Evolutionary conservation across 805 yeast genomes (phyloP).

Genomic region (Saturnispora ahearnii): DNA sequence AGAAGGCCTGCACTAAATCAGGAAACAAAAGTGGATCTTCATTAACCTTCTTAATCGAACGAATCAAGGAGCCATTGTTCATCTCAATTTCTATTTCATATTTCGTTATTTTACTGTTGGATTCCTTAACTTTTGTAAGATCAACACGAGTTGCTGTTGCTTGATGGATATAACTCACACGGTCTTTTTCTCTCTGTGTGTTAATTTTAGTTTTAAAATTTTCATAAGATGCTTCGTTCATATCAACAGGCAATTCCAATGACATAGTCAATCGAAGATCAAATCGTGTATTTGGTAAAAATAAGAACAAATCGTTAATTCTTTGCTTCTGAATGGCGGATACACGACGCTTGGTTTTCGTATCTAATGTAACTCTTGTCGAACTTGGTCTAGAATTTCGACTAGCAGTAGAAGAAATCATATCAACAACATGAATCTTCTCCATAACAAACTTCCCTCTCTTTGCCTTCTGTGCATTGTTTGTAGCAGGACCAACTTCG

Average conservation of each 20-base stretch:
- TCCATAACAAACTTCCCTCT: constrained; percentile 42
- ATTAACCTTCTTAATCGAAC: constrained; percentile 23
- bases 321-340: constrained; percentile 67
- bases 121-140: constrained; percentile 48
- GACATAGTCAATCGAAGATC: constrained; percentile 72
- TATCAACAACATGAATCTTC: constrained; percentile 56
- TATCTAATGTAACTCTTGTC: constrained; percentile 59
- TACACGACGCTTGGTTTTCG: constrained; percentile 54
- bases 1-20: constrained; percentile 37
- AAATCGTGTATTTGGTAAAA: constrained; percentile 66
- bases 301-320: constrained; percentile 61
- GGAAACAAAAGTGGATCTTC: constrained; percentile 35
- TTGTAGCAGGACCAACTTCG: constrained; percentile 9
- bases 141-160: constrained; percentile 68
- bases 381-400: constrained; percentile 57
- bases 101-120: constrained; percentile 18
- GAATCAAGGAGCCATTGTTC: constrained; percentile 25
- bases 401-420: constrained; percentile 50
- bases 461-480: constrained; percentile 10
- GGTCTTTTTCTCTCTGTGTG: constrained; percentile 57
- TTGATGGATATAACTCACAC: constrained; percentile 65
- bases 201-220: constrained; percentile 40
- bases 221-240: constrained; percentile 42
- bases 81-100: constrained; percentile 31
- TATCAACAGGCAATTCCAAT: constrained; percentile 65